A percentile compares a stretch with the other conserved stretches of the same genome.
Conservation (phyloP, 2,329 filamentous ascomycete genomes). For the Pestalotiopsis sp. region DNA sequence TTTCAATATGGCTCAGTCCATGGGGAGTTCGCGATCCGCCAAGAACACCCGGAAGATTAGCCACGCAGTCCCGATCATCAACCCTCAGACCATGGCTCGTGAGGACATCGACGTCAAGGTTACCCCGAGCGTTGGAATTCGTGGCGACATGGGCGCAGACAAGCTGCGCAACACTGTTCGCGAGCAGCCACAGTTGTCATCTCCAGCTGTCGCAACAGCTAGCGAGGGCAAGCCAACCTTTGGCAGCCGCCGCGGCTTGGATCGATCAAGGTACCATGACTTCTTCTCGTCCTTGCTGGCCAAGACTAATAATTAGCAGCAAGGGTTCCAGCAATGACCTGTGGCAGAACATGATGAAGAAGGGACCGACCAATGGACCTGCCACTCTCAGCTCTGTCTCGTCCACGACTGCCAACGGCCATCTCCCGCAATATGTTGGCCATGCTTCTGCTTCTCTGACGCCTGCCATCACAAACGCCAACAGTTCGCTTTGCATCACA, state of each 20-base stretch:
- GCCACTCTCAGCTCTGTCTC: slow-evolving; percentile 51
- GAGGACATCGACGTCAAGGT: slow-evolving; percentile 13
- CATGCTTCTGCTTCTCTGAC: slow-evolving; percentile 53
- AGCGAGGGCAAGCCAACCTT: slow-evolving; percentile 19
- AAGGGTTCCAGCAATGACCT: slow-evolving; percentile 45
- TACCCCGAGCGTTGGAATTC: background rate
- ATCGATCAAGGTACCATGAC: slow-evolving; percentile 30
- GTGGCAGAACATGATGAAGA: slow-evolving; percentile 53
- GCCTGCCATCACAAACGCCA: slow-evolving; percentile 43
- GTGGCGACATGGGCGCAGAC: background rate
- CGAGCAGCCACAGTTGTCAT: slow-evolving; percentile 14
- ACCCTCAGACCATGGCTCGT: slow-evolving; percentile 24
- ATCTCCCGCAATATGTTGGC: slow-evolving; percentile 54
- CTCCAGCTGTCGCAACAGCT: slow-evolving; percentile 10
- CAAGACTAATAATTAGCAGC: slow-evolving; percentile 27
- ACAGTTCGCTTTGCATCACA: slow-evolving; percentile 31
- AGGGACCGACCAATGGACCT: slow-evolving; percentile 49
- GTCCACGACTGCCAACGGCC: slow-evolving; percentile 55
- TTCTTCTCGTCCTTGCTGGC: too few relatives aligned
- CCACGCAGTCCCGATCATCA: slow-evolving; percentile 35
- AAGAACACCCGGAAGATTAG: slow-evolving; percentile 27
- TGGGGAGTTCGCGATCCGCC: slow-evolving; percentile 23
- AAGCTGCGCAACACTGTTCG: slow-evolving; percentile 15
- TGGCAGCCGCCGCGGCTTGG: slow-evolving; percentile 21
- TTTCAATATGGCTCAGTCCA: slow-evolving; percentile 23